Evolutionary conservation across 2,329 filamentous ascomycete genomes (phyloP).

Genomic region (Paraphaeosphaeria sporulosa): DNA sequence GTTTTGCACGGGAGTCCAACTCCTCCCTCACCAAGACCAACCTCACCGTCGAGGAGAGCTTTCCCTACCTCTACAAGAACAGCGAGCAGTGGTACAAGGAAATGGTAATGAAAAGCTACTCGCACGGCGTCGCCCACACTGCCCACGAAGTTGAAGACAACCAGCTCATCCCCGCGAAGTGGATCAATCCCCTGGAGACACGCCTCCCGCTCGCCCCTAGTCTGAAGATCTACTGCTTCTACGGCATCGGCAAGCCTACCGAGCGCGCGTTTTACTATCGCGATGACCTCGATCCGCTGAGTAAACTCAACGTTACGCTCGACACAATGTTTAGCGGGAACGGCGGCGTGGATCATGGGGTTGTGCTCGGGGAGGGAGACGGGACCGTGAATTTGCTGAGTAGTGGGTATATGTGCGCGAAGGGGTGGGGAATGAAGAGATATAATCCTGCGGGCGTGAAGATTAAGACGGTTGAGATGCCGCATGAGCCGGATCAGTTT

Average conservation of each 20-base stretch:
- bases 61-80: conserved; percentile 79
- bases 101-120: conserved; percentile 78
- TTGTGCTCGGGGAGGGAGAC: conserved; percentile 95
- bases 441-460: conserved; percentile 88
- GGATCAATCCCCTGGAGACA: conserved; percentile 94
- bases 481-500: conserved; percentile 92
- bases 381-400: conserved; percentile 94
- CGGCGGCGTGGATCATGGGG: conserved; percentile 75
- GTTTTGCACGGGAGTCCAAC: conserved; percentile 72
- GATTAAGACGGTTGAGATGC: conserved; percentile 92
- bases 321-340: conserved; percentile 58
- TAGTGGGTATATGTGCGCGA: conserved; percentile 95
- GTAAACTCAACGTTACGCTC: conserved; percentile 69
- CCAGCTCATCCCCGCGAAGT: conserved; percentile 68
- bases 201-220: conserved; percentile 85
- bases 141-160: conserved; percentile 77
- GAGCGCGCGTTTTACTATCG: conserved; percentile 94
- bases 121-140: conserved; percentile 85
- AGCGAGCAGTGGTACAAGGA: conserved; percentile 86
- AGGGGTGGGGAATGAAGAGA: conserved; percentile 90
- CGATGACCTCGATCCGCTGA: conserved; percentile 69
- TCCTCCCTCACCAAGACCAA: conserved; percentile 65
- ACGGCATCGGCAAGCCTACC: conserved; percentile 91
- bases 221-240: conserved; percentile 97
- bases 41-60: conserved; percentile 78